These are phyloP conservation scores for Candolleomyces efflorescens DNA, from an alignment of 768 basidiomycete genomes.

Conservation along the genomic window DNA sequence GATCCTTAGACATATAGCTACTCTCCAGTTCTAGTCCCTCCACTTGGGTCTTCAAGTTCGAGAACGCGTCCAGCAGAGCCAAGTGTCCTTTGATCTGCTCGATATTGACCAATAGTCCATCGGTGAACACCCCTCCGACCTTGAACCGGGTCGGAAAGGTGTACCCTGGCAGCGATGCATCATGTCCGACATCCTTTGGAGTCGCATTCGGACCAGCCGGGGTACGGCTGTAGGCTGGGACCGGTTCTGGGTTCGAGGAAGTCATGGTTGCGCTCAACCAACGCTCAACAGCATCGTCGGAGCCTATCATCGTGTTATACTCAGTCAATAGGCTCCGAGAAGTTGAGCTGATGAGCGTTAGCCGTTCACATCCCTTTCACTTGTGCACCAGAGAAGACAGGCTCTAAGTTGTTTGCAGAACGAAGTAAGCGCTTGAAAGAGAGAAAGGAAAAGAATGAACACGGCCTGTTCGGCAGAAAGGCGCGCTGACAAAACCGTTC, in stretches of 20 bases:
- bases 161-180: slow-evolving; percentile 18
- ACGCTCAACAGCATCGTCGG: too few species aligned
- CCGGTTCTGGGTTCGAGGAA: neutral
- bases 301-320: too few species aligned
- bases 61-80: slow-evolving; percentile 28
- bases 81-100: slow-evolving; percentile 30
- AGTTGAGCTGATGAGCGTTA: too few species aligned
- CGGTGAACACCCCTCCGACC: slow-evolving; percentile 20
- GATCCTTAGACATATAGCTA: slow-evolving; percentile 16
- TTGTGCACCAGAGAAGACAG: too few species aligned
- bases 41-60: slow-evolving; percentile 21
- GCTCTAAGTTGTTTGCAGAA: too few species aligned
- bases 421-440: too few species aligned
- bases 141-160: slow-evolving; percentile 24
- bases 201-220: neutral
- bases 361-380: too few species aligned
- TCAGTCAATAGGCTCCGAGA: too few species aligned
- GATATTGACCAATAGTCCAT: slow-evolving; percentile 23
- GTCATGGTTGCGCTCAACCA: too few species aligned
- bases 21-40: slow-evolving; percentile 9
- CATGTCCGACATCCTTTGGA: neutral
- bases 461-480: too few species aligned
- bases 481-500: too few species aligned
- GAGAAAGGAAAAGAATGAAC: too few species aligned
- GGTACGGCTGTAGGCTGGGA: neutral